Evolutionary conservation across 2,329 filamentous ascomycete species (phyloP).

Genomic region (Colletotrichum karsti): DNA sequence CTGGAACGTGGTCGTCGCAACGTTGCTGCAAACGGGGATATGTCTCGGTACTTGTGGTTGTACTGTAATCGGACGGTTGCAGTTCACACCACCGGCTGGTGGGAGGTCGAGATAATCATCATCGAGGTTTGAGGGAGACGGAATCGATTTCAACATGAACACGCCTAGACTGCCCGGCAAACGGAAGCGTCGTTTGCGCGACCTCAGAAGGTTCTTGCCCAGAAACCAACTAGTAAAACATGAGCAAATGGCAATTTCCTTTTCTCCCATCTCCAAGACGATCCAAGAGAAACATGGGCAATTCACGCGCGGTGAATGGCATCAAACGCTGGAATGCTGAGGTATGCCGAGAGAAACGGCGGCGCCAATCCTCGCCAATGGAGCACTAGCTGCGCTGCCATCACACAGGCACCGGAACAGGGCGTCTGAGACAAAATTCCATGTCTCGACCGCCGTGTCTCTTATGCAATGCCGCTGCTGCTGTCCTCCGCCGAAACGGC

Average conservation of each 20-base stretch:
- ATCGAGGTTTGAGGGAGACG: not conserved
- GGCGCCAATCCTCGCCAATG: not conserved
- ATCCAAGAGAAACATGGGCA: not conserved
- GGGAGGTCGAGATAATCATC: not conserved
- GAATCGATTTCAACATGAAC: too few relatives aligned
- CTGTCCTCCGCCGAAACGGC: not conserved
- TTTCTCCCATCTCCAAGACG: not conserved
- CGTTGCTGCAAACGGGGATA: not conserved
- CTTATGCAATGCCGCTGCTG: not conserved
- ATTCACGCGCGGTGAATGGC: not conserved
- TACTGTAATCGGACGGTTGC: not conserved
- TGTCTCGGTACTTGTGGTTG: not conserved
- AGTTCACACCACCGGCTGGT: not conserved
- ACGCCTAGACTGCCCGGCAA: too few relatives aligned
- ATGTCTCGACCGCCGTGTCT: not conserved
- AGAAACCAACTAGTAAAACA: not conserved
- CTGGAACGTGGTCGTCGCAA: not conserved
- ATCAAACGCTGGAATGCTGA: not conserved
- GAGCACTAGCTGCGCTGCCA: not conserved
- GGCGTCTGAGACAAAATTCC: not conserved
- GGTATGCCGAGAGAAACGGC: slow-evolving; percentile 9
- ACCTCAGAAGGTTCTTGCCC: not conserved
- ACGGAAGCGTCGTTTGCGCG: not conserved
- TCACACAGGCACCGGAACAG: too few relatives aligned
- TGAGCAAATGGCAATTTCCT: not conserved